Base-by-base conservation (phyloP, 2,329 filamentous ascomycete genomes). In the Cladosporium sphaerospermum region DNA sequence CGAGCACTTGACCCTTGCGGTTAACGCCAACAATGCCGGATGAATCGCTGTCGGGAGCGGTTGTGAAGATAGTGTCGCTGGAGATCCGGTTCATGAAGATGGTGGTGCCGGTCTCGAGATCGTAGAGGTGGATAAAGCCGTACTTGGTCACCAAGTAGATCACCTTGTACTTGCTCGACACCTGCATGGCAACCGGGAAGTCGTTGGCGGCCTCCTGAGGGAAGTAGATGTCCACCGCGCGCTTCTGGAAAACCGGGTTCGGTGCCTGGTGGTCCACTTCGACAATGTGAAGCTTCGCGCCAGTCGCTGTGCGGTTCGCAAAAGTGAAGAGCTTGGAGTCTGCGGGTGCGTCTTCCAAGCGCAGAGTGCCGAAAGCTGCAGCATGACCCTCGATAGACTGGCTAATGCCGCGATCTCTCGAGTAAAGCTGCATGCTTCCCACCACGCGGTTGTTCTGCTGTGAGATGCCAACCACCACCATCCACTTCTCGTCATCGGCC, bases 71-170 rank as follows among this genome's bases (percentile, higher is more conserved):
- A 23, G 93, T 99, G 69, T 99, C 93, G 77, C 90, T 96, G 33
- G 93, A 99, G 66, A 99, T 99, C 64, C 95, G 87, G 79, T 99
- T 99, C 90, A 99, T 95, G 81, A 96, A 99, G 69, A 99, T 93
- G 70, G 89, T 95, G 10, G 87, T 88, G 54, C 89, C 95, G 7
- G 88, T 93, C 77, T 99, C 95, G 54, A 99, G 83, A 67, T 99
- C 95, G 74, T 99, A 97, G 19, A 99, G 82, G 73, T 99, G 93
- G 64, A 99, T 97, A 75, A 97, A 99, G 50, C 93, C 93, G 67
- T 96, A 99, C 73, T 99, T 99, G 54, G 93, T 99, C 58, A 99
- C 89, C 65, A 99, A 83, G 73, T 96, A 96, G 66, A 99, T 86
- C 68, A 99, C 84, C 66, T 91, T 92, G 73, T 99, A 99, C 74